These are phyloP conservation scores for Kwoniella heveanensis DNA, from an alignment of 768 basidiomycete species.

Conservation along the genomic window DNA sequence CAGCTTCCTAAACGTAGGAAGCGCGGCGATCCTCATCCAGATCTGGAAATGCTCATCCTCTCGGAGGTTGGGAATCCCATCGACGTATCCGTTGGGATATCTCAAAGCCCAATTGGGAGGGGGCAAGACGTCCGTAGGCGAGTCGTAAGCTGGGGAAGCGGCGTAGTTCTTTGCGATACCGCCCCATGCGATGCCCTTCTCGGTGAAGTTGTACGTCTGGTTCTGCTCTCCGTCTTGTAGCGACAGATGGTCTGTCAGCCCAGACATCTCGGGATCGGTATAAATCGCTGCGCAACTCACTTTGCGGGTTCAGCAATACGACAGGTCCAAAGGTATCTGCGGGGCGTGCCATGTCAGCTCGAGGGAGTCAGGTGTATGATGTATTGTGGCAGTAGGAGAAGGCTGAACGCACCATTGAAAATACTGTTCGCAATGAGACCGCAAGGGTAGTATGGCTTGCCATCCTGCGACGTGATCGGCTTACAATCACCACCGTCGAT, in stretches of 20 bases:
- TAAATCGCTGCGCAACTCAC: slow-evolving; percentile 48
- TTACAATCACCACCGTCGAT: slow-evolving; percentile 74
- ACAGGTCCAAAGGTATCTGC: slow-evolving; percentile 79
- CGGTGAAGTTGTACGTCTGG: slow-evolving; percentile 71
- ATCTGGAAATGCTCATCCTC: slow-evolving; percentile 93
- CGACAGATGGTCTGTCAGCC: slow-evolving; percentile 6
- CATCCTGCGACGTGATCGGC: slow-evolving; percentile 66
- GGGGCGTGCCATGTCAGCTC: background rate
- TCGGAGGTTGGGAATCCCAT: slow-evolving; percentile 71
- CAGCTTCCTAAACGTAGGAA: slow-evolving; percentile 95
- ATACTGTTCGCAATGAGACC: slow-evolving; percentile 95
- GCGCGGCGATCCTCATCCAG: slow-evolving; percentile 98
- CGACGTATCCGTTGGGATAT: slow-evolving; percentile 75
- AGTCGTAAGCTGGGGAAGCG: slow-evolving; percentile 65
- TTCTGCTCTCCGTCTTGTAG: slow-evolving; percentile 51
- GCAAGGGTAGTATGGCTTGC: slow-evolving; percentile 81
- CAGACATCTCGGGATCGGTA: no score
- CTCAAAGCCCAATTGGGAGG: slow-evolving; percentile 86
- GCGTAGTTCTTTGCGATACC: slow-evolving; percentile 91
- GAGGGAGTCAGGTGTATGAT: slow-evolving; percentile 1
- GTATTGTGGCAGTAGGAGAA: no score
- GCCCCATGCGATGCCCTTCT: slow-evolving; percentile 88
- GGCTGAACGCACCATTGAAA: slow-evolving; percentile 74
- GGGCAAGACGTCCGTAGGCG: slow-evolving; percentile 71
- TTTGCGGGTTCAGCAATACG: slow-evolving; percentile 62